Evolutionary conservation across 345 rosid species (phyloP).

Genomic region (Nephelium lappaceum): DNA sequence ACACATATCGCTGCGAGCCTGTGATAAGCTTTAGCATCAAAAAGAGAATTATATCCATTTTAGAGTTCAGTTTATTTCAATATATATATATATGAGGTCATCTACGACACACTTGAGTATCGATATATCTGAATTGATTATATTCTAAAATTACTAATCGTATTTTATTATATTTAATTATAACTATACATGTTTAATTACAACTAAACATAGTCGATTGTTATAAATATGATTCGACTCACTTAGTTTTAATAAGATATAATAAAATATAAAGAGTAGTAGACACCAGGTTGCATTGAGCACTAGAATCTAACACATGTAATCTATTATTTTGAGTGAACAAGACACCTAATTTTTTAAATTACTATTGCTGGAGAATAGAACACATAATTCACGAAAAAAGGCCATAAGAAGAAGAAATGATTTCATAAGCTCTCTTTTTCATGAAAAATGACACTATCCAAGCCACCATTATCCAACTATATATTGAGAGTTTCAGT

Average conservation of each 20-base stretch:
- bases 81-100: background rate
- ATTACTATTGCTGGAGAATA: background rate
- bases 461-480: background rate
- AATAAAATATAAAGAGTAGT: too few relatives aligned
- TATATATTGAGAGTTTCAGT: background rate
- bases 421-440: background rate
- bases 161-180: too few relatives aligned
- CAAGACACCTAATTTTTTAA: background rate
- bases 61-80: background rate
- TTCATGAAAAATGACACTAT: slow-evolving; percentile 6
- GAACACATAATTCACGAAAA: background rate
- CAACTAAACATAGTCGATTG: too few relatives aligned
- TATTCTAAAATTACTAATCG: too few relatives aligned
- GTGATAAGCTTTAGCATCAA: background rate
- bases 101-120: too few relatives aligned
- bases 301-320: background rate
- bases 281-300: background rate
- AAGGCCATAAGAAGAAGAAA: background rate
- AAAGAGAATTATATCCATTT: background rate
- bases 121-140: too few relatives aligned
- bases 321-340: background rate
- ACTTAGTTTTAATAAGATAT: too few relatives aligned
- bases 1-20: background rate
- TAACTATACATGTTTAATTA: too few relatives aligned
- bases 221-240: too few relatives aligned